A percentile compares a stretch with the other conserved stretches of the same genome.
Conservation (phyloP, 2,329 filamentous ascomycete species). For the Zymoseptoria crescenta region DNA sequence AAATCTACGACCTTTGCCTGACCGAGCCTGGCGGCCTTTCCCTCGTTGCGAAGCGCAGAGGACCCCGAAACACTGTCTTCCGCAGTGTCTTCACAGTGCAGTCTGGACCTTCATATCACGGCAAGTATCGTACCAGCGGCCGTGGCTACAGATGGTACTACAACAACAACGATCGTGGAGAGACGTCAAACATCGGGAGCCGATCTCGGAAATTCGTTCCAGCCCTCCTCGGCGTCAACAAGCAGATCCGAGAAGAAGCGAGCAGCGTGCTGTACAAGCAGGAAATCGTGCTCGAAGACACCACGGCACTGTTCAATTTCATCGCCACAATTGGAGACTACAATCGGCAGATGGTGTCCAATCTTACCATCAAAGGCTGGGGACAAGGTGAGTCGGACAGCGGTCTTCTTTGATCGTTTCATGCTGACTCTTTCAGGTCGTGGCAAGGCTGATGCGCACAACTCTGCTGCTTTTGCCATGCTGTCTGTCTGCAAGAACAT, state of each 20-base stretch:
- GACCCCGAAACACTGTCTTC: constrained; percentile 15
- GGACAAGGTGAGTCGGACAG: constrained; percentile 6
- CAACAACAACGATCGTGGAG: neutral
- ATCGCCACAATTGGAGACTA: constrained; percentile 20
- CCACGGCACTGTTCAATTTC: constrained; percentile 19
- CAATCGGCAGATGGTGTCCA: constrained; percentile 16
- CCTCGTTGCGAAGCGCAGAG: constrained; percentile 14
- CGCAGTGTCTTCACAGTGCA: constrained; percentile 9
- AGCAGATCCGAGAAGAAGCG: constrained; percentile 24
- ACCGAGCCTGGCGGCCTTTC: constrained; percentile 16
- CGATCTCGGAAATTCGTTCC: constrained; percentile 11
- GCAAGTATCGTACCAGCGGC: neutral
- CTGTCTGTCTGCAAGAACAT: constrained; percentile 22
- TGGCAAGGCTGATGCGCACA: constrained; percentile 12
- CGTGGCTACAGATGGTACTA: neutral
- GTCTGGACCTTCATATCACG: neutral
- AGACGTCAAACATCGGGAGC: neutral
- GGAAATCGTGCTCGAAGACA: constrained; percentile 21
- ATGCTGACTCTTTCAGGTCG: neutral
- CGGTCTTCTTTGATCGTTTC: neutral
- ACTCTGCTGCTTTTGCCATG: constrained; percentile 19
- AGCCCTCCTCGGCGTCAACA: constrained; percentile 22
- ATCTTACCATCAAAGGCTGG: constrained; percentile 19
- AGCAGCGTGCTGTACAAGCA: constrained; percentile 23
- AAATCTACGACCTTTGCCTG: constrained; percentile 25